phyloP scores from a whole-genome alignment of 2,329 filamentous ascomycete genomes.

The Stachybotrys chlorohalonatus region DNA sequence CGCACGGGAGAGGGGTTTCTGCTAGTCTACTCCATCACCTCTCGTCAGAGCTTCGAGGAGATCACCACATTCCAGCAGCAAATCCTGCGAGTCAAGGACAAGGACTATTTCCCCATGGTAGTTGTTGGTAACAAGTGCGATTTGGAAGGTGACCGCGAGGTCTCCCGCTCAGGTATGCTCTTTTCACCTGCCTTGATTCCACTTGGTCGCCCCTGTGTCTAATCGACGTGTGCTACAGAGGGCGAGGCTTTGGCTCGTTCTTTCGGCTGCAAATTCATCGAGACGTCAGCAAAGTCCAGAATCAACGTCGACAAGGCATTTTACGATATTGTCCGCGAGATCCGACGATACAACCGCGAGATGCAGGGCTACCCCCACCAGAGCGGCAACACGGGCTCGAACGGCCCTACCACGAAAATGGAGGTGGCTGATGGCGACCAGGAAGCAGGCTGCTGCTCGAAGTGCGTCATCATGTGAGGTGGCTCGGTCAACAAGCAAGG shows the following conservation, averaged over 20 bases:
- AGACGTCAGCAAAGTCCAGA: constrained; percentile 95
- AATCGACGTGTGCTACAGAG: constrained; percentile 46
- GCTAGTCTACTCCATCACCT: constrained; percentile 96
- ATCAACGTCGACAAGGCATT: constrained; percentile 98
- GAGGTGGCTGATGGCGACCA: constrained; percentile 63
- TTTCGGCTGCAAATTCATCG: constrained; percentile 97
- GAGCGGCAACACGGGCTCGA: constrained; percentile 54
- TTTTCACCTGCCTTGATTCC: constrained; percentile 1
- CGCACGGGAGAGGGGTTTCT: constrained; percentile 96
- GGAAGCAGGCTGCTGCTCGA: constrained; percentile 71
- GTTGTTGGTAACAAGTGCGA: constrained; percentile 99
- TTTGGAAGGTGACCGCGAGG: constrained; percentile 85
- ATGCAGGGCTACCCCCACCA: constrained; percentile 80
- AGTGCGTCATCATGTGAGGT: constrained; percentile 78
- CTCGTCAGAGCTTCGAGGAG: constrained; percentile 94
- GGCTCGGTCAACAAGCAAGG: constrained; percentile 4
- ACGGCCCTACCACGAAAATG: constrained; percentile 62
- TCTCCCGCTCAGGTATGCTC: constrained; percentile 73
- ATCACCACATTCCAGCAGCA: constrained; percentile 99
- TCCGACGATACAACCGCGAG: constrained; percentile 96
- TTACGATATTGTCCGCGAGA: constrained; percentile 96
- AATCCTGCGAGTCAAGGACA: constrained; percentile 97
- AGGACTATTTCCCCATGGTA: constrained; percentile 99
- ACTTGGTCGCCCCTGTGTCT: not conserved
- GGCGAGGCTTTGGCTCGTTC: constrained; percentile 76